These are phyloP conservation scores for Aspergillus jensenii DNA, from an alignment of 2,329 filamentous ascomycete genomes.

Conservation along the genomic window DNA sequence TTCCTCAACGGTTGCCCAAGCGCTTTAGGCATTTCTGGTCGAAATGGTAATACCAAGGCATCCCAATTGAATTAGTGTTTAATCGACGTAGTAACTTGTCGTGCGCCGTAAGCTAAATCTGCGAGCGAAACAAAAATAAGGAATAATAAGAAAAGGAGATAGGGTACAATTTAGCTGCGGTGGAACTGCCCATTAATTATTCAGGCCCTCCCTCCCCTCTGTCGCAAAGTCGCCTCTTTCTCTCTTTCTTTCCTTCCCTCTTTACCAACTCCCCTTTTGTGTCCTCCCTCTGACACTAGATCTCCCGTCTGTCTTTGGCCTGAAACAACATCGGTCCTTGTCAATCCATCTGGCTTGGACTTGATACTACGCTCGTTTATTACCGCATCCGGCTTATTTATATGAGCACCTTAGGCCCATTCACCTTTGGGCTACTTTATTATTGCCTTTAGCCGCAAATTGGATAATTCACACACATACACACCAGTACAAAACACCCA, in stretches of 20 bases:
- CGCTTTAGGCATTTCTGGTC: slow-evolving; percentile 9
- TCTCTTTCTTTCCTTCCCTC: slow-evolving; percentile 10
- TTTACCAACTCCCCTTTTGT: background rate
- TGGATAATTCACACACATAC: background rate
- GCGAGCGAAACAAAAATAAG: slow-evolving; percentile 1
- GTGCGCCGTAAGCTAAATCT: background rate
- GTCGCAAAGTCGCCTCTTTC: slow-evolving; percentile 11
- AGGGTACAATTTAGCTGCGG: background rate
- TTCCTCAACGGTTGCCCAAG: slow-evolving; percentile 13
- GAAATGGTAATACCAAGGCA: slow-evolving; percentile 11
- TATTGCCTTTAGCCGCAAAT: slow-evolving; percentile 4
- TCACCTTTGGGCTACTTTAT: background rate
- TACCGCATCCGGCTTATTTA: slow-evolving; percentile 6
- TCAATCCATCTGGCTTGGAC: background rate
- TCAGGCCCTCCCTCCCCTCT: slow-evolving; percentile 6
- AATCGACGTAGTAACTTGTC: background rate
- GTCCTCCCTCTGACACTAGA: background rate
- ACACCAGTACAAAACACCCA: slow-evolving; percentile 17
- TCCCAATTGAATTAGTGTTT: background rate
- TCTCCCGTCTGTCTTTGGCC: background rate
- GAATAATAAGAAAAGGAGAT: slow-evolving; percentile 3
- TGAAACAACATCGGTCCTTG: background rate
- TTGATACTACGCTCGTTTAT: slow-evolving; percentile 1
- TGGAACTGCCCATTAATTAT: slow-evolving; percentile 11
- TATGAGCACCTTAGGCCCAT: background rate